A percentile compares a stretch with the other conserved stretches of the same genome.
These are phyloP conservation scores for Tillandsia leiboldiana DNA, from an alignment of 176 grass and related monocot genomes.

Conservation along the genomic window DNA sequence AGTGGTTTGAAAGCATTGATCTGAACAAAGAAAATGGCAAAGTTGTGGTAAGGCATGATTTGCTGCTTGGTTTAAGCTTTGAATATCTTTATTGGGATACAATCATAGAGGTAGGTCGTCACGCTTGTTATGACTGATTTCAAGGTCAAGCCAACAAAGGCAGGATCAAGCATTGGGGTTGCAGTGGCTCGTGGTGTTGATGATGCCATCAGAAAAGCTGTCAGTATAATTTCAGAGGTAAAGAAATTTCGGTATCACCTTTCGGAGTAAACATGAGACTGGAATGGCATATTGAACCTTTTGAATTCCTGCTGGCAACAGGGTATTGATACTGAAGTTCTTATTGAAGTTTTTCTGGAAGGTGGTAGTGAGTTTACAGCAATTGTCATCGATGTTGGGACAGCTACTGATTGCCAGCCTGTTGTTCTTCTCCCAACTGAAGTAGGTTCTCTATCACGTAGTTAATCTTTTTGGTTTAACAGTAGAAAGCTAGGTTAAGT, in stretches of 20 bases:
- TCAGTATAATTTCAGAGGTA: conserved; percentile 65
- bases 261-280: neutral
- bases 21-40: conserved; percentile 71
- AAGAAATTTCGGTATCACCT: conserved; percentile 1
- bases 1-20: conserved; percentile 49
- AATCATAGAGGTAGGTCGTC: neutral
- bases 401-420: conserved; percentile 43
- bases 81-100: neutral
- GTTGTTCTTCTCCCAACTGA: conserved; percentile 85
- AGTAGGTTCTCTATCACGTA: conserved; percentile 28
- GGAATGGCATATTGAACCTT: neutral
- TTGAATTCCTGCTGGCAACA: conserved; percentile 16
- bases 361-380: conserved; percentile 85
- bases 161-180: conserved; percentile 89
- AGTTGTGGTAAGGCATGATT: conserved; percentile 54
- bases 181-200: conserved; percentile 64
- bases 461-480: neutral
- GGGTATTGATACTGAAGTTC: conserved; percentile 74
- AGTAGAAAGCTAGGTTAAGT: neutral
- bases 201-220: conserved; percentile 65
- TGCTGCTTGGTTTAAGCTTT: neutral
- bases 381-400: conserved; percentile 71
- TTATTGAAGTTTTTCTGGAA: conserved; percentile 88
- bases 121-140: conserved; percentile 5
- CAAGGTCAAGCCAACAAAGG: conserved; percentile 75